Base-by-base conservation (phyloP, 2,329 filamentous ascomycete species). In the Teratosphaeria nubilosa region DNA sequence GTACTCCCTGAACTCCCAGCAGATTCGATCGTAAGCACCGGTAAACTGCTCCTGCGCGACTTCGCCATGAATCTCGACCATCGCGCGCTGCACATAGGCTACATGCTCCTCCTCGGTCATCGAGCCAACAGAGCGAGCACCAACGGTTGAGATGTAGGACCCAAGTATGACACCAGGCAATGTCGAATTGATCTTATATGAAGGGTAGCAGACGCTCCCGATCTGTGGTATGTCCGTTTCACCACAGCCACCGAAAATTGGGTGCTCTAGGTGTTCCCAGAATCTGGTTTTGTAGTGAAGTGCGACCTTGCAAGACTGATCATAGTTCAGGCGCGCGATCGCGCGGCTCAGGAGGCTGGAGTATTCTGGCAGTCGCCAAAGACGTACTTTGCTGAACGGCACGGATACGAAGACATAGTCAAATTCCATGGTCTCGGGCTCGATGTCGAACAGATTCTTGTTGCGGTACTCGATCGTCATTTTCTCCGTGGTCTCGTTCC, bases 331-430 rank as follows among this genome's bases (percentile, higher is more conserved):
- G 16, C 71, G 71, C 25, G 63, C 68, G 64, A 81, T 80, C 5
- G 79, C 78, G 11, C 76, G 76, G 48, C 69, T 69, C 32, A 82
- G 69, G 4, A 80, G 72, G n/a, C 75, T 75, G 31, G 78, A 78
- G 65, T 80, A 81, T 4, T 68, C 68, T 0, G 83, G 82, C 0
- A 87, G 74, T 5, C 80, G 74, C 83, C 84, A 86, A 25, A 81
- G 77, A 34, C 84, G 77, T 48, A 87, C 81, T 56, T 83, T 80
- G 53, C 81, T 80, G 70, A 88, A 87, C 0, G 86, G 86, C 0
- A 80, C 79, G 0, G 84, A 77, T 6, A 88, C 77, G n/a, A 88
- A 75, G 30, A 83, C 80, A 68, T 88, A 88, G 72, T 89, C 85
- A 65, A 82, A 86, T 1, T 78, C 76, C 27, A 78, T 75, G 51